A percentile compares a stretch with the other conserved stretches of the same genome.
Conservation (phyloP, 176 grass and related monocot genomes). For the Carex parvula region DNA sequence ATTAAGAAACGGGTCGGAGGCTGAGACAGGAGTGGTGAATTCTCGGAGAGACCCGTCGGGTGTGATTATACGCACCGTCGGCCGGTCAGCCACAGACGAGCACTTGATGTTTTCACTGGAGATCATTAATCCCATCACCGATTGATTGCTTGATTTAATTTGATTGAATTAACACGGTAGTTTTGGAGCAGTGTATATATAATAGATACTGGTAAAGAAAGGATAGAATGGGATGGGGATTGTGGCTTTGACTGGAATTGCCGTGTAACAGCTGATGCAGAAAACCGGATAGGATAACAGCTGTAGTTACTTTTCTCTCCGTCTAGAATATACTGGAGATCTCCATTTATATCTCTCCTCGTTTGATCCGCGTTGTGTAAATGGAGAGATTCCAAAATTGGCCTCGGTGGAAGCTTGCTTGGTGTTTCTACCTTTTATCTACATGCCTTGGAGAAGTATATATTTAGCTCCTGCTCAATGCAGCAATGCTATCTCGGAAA, state of each 20-base stretch:
- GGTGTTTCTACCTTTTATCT: too few relatives aligned
- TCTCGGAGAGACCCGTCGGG: constrained; percentile 52
- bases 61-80: constrained; percentile 35
- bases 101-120: constrained; percentile 30
- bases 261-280: background rate
- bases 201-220: background rate
- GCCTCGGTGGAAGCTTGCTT: too few relatives aligned
- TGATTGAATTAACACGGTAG: too few relatives aligned
- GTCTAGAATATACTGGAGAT: background rate
- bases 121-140: constrained; percentile 47
- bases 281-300: too few relatives aligned
- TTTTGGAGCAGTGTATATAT: background rate
- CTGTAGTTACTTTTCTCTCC: background rate
- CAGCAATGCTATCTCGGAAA: too few relatives aligned
- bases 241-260: background rate
- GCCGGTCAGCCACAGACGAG: background rate
- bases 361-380: background rate
- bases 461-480: too few relatives aligned
- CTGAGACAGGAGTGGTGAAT: constrained; percentile 11
- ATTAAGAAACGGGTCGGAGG: constrained; percentile 30
- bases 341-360: background rate
- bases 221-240: background rate
- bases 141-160: constrained; percentile 18
- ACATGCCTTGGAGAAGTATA: too few relatives aligned
- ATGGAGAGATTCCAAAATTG: too few relatives aligned